Evolutionary conservation across 306 rosid genomes (phyloP), one percentile per base, ranked within the genome.

Genomic region (Castanea crenata): DNA sequence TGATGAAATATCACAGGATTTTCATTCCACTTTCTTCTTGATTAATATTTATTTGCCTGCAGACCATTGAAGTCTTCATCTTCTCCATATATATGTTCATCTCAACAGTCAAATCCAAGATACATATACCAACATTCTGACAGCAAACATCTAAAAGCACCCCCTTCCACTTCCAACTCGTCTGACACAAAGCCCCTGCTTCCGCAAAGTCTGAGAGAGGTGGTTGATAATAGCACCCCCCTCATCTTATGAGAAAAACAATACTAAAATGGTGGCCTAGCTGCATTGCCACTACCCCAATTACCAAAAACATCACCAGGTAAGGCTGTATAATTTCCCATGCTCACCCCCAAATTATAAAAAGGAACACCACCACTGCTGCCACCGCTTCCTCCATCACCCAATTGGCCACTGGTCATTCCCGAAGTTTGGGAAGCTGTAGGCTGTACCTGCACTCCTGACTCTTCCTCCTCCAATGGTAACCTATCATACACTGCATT

Each of bases 401-500:
- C 38, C 31, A 75, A 23, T 14, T 70, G 76, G 6, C 71, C 76
- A 4, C 83, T 29, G 0, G 80, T 77, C 55, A 76, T 76, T 21
- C 69, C 79, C 1, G 83, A 78, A 32, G 81, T 46, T 38, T 72
- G 79, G 20, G 79, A 79, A 1, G 82, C 14, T 3, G 79, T 41
- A 15, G 84, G 59, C 56, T 55, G 75, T 13, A 32, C 75, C 14
- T 71, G 51, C n/a, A 15, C 59, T 29, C 69, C 41, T 23, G 72
- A 4, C 27, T 75, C 85, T n/a, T 76, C 64, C 38, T 76, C 88
- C 65, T 79, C 79, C 58, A 82, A 61, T 10, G 88, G 86, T 67
- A 85, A 54, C 64, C 88, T 73, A 56, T 85, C 86, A 73, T 72
- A 85, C 21, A 82, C 84, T 8, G 86, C 88, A 65, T 85, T 79